A percentile compares a stretch with the other conserved stretches of the same genome.
These are phyloP conservation scores for Cryptococcus sp. DNA, from an alignment of 1,284 basidiomycete genomes.

Conservation along the genomic window DNA sequence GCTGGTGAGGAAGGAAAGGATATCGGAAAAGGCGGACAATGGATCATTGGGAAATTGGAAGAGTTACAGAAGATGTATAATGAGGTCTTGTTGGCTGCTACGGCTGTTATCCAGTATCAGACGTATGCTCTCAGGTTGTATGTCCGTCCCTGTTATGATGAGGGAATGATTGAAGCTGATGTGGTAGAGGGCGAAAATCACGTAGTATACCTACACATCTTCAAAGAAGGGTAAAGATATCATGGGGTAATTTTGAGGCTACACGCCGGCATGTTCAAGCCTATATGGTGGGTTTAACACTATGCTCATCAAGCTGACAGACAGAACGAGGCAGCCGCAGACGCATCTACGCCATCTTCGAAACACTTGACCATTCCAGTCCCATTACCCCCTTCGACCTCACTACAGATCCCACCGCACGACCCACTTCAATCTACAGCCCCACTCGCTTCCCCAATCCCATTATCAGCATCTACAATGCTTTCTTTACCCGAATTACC, in stretches of 20 bases:
- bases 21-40: neutral
- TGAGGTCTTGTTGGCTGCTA: constrained; percentile 22
- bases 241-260: constrained; percentile 31
- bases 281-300: neutral
- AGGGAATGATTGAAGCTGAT: neutral
- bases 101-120: constrained; percentile 29
- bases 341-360: neutral
- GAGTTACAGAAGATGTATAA: constrained; percentile 14
- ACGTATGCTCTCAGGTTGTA: constrained; percentile 24
- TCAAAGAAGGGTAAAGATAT: constrained; percentile 20
- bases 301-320: neutral
- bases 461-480: constrained; percentile 16
- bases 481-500: constrained; percentile 2
- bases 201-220: constrained; percentile 20
- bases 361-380: neutral
- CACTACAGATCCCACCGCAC: neutral
- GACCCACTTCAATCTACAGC: neutral
- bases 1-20: neutral
- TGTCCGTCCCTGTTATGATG: constrained; percentile 3
- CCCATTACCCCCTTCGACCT: neutral
- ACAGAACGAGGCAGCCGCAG: neutral
- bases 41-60: constrained; percentile 6
- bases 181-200: constrained; percentile 1
- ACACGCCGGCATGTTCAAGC: constrained; percentile 16
- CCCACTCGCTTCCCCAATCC: constrained; percentile 16